phyloP scores from a whole-genome alignment of 169 alveolate species.

The Nephromyces sp. region DNA sequence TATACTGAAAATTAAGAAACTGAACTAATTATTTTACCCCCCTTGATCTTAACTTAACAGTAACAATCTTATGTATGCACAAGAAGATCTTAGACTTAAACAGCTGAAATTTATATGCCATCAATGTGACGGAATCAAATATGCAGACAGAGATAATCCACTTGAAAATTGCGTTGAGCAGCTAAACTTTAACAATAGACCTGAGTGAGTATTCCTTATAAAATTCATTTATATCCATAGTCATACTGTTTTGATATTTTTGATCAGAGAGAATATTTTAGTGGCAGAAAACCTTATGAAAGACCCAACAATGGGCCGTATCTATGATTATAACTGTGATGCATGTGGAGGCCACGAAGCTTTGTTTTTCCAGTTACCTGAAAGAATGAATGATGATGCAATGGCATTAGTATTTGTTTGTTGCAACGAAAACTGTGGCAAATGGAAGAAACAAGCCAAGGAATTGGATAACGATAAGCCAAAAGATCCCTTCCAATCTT shows the following conservation, averaged over 20 bases:
- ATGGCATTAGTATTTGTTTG: conserved; percentile 82
- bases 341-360: conserved; percentile 68
- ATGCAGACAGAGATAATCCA: conserved; percentile 45
- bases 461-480: background rate
- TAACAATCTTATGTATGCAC: conserved; percentile 51
- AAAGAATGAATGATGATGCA: conserved; percentile 73
- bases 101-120: conserved; percentile 55
- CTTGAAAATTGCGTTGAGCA: conserved; percentile 53
- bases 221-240: too few relatives aligned
- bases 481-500: too few relatives aligned
- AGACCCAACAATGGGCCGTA: conserved; percentile 80
- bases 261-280: conserved; percentile 64
- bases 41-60: too few relatives aligned
- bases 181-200: conserved; percentile 42
- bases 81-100: conserved; percentile 40
- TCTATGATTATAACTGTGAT: conserved; percentile 71
- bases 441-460: conserved; percentile 31
- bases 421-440: conserved; percentile 53
- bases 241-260: background rate
- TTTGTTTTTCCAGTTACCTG: conserved; percentile 78
- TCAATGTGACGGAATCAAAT: conserved; percentile 46
- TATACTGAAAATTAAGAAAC: too few relatives aligned
- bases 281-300: conserved; percentile 64
- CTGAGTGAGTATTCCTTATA: conserved; percentile 34
- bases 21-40: too few relatives aligned